Evolutionary conservation across 192 early-diverging fungal species (phyloP).

Genomic region (Allomyces javanicus): DNA sequence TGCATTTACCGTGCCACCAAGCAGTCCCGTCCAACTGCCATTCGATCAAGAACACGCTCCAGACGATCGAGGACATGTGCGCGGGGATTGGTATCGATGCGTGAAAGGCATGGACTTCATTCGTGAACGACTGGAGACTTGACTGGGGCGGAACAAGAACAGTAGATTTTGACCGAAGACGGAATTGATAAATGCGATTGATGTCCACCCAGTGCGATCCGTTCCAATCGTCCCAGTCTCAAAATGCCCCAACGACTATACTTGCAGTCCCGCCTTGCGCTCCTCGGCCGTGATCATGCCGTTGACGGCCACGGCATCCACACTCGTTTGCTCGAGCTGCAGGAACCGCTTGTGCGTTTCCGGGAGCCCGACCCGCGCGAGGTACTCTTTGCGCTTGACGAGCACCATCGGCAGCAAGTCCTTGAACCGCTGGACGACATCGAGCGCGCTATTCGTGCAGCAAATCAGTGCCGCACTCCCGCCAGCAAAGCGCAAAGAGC

Average conservation of each 20-base stretch:
- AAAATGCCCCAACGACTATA: too few relatives aligned
- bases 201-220: too few relatives aligned
- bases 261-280: neutral
- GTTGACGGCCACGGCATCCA: neutral
- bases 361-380: slow-evolving; percentile 15
- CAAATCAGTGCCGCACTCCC: too few relatives aligned
- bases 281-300: neutral
- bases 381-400: slow-evolving; percentile 26
- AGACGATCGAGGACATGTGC: neutral
- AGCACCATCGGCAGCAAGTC: slow-evolving; percentile 39
- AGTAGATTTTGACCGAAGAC: too few relatives aligned
- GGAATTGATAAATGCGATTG: too few relatives aligned
- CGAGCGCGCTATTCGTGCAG: slow-evolving; percentile 21
- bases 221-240: too few relatives aligned
- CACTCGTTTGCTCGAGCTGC: slow-evolving; percentile 6
- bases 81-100: too few relatives aligned
- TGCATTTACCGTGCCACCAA: neutral
- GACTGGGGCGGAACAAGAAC: too few relatives aligned
- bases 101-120: too few relatives aligned
- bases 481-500: slow-evolving; percentile 1
- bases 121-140: too few relatives aligned
- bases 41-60: neutral
- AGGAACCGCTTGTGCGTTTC: slow-evolving; percentile 29
- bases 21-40: neutral
- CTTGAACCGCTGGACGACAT: slow-evolving; percentile 35